Conservation (phyloP, 768 basidiomycete genomes). For the Pisolithus tinctorius region DNA sequence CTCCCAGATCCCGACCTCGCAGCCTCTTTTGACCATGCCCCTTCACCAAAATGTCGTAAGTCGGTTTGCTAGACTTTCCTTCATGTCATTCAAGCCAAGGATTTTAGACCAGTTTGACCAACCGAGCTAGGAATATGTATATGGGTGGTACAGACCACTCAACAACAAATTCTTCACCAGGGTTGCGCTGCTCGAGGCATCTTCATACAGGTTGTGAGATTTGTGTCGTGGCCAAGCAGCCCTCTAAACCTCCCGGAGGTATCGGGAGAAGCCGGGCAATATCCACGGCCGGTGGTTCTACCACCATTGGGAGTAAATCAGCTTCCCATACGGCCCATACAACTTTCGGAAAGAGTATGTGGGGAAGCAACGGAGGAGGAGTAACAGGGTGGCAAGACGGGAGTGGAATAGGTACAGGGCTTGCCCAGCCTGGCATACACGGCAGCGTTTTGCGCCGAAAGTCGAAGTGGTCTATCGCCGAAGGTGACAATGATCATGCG, state of each 20-base stretch:
- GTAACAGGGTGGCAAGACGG: constrained; percentile 74
- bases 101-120: constrained; percentile 20
- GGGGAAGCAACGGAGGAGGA: constrained; percentile 29
- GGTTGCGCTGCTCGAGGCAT: constrained; percentile 66
- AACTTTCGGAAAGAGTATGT: constrained; percentile 17
- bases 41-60: constrained; percentile 12
- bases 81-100: neutral
- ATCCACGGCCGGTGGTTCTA: neutral
- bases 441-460: constrained; percentile 58
- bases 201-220: constrained; percentile 69
- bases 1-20: constrained; percentile 3
- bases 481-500: constrained; percentile 14
- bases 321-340: constrained; percentile 16
- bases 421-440: constrained; percentile 46
- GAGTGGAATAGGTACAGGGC: constrained; percentile 65
- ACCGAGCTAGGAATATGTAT: constrained; percentile 48
- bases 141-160: constrained; percentile 54
- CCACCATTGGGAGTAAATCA: constrained; percentile 21
- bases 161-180: constrained; percentile 55
- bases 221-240: constrained; percentile 57
- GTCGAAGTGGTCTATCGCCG: constrained; percentile 21
- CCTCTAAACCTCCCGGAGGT: constrained; percentile 20
- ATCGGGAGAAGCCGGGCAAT: constrained; percentile 14
- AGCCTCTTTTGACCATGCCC: constrained; percentile 1
- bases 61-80: neutral